Base-by-base conservation (phyloP, 2,329 filamentous ascomycete species). In the Gyromitra esculenta region DNA sequence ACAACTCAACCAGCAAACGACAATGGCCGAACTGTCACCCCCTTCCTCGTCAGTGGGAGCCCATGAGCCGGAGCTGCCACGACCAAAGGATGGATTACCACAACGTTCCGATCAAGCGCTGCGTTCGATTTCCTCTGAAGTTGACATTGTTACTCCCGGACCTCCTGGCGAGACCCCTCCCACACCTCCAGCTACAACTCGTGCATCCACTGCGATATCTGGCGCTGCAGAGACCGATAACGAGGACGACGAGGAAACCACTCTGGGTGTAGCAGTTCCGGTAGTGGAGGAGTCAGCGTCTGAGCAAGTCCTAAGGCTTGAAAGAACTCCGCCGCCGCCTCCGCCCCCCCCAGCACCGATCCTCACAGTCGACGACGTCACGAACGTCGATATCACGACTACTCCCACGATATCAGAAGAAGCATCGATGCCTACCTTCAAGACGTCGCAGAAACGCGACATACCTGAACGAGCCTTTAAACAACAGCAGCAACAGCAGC, bases 121-220 rank as follows among this genome's bases (percentile, higher is more conserved):
- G 59, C 72, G 72, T 69, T 75, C 66, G 72, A 75, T 75, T 71
- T 75, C 72, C 62, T 75, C 72, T 69, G 65, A 75, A 71, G 72
- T 64, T 41, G 57, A 75, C 31, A 69, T 75, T 39, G 57, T 75
- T 63, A 56, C 59, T 75, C 59, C 72, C 59, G 72, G 69, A 65
- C 73, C 69, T 59, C 60, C 71, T 74, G 74, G 75, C 31, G 70
- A 77, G 50, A 74, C 59, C 60, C 75, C 72, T 65, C 75, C 75
- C 71, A 73, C 75, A 77, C 71, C 75, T 50, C 75, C 70, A 65
- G 75, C 75, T 77, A 73, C 70, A 75, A 77, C 75, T 70, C 75
- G 75, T 74, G 70, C 72, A 75, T 75, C 72, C 18, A 75, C 72
- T 71, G 72, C 72, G 60, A 75, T 75, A 63, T 75, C 72, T 65